Percentiles rank a stretch among this genome's conserved stretches.
These are phyloP conservation scores for Sisymbrium irio DNA, from an alignment of 345 rosid genomes.

Conservation along the genomic window DNA sequence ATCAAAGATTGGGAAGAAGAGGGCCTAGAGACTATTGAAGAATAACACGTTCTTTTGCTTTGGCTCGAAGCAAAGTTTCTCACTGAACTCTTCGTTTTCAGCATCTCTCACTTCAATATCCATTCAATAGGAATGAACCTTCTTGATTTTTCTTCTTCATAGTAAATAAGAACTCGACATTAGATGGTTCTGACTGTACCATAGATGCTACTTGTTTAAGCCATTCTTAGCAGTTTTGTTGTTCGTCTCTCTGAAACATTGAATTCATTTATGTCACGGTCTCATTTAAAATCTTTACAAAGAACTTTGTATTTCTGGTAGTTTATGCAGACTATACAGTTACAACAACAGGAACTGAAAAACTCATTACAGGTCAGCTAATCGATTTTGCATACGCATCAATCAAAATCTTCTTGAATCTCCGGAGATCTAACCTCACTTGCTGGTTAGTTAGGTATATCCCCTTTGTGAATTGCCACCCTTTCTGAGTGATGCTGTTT, in stretches of 20 bases:
- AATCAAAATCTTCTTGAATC: slow-evolving; percentile 57
- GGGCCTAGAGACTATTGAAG: slow-evolving; percentile 36
- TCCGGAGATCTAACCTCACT: slow-evolving; percentile 49
- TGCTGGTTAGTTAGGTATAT: slow-evolving; percentile 66
- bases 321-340: slow-evolving; percentile 26
- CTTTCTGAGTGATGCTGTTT: slow-evolving; percentile 49
- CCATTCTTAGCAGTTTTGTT: slow-evolving; percentile 14
- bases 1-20: slow-evolving; percentile 43
- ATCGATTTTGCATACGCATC: slow-evolving; percentile 44
- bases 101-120: slow-evolving; percentile 3
- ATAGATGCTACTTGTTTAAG: slow-evolving; percentile 17
- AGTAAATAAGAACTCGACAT: slow-evolving; percentile 33
- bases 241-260: slow-evolving; percentile 16
- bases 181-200: slow-evolving; percentile 26
- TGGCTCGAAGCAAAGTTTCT: slow-evolving; percentile 46
- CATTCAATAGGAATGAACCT: neutral
- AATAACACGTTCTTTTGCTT: slow-evolving; percentile 39
- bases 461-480: slow-evolving; percentile 76
- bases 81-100: slow-evolving; percentile 2
- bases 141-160: neutral
- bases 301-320: neutral
- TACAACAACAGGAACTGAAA: neutral
- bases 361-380: slow-evolving; percentile 17
- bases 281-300: slow-evolving; percentile 26
- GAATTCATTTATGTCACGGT: slow-evolving; percentile 23